phyloP scores from a whole-genome alignment of 2,329 filamentous ascomycete species.

The Neopestalotiopsis sp. region DNA sequence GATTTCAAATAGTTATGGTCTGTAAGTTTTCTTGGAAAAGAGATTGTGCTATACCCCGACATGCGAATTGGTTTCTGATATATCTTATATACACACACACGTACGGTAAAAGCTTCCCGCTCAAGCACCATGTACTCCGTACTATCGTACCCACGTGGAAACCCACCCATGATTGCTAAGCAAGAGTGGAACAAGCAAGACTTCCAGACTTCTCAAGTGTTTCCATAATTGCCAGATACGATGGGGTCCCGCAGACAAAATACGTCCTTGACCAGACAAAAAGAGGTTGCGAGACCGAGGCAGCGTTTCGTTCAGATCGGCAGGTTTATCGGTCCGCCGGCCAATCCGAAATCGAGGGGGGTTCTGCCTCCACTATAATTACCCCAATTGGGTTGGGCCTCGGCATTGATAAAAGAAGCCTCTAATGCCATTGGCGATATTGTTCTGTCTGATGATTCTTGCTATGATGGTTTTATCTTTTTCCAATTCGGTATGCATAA shows the following conservation, averaged over 20 bases:
- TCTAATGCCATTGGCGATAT: not conserved
- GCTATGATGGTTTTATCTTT: not conserved
- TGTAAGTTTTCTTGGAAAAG: too few relatives aligned
- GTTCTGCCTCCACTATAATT: not conserved
- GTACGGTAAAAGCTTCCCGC: not conserved
- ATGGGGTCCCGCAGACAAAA: not conserved
- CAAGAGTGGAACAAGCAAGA: conserved; percentile 6
- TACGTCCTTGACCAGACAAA: not conserved
- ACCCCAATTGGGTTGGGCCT: not conserved
- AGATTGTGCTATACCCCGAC: too few relatives aligned
- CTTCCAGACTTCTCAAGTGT: not conserved
- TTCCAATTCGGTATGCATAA: not conserved
- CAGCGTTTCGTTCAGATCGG: not conserved
- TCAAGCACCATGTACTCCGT: not conserved
- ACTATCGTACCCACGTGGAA: too few relatives aligned
- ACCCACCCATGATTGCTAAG: conserved; percentile 9
- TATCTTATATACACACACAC: not conserved
- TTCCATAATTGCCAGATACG: not conserved
- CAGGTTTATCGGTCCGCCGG: not conserved
- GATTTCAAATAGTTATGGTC: too few relatives aligned
- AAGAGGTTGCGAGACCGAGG: not conserved
- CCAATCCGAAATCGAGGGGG: not conserved
- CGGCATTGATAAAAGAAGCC: not conserved
- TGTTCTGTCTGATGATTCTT: not conserved
- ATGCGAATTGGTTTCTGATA: not conserved